Evolutionary conservation across 1,284 basidiomycete species (phyloP).

Genomic region (Trametes sp.): DNA sequence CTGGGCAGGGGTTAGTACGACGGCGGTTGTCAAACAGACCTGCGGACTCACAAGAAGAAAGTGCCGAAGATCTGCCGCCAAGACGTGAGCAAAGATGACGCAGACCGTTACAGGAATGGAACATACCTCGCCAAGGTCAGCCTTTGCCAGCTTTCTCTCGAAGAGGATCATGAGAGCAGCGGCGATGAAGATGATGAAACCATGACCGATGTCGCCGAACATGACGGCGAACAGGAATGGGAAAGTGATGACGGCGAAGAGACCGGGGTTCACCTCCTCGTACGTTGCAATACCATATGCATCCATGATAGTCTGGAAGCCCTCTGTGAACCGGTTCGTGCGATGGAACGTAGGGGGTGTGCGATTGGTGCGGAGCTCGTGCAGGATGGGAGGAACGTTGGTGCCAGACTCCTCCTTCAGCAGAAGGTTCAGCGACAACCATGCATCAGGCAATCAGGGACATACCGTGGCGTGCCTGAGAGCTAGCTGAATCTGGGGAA

Average conservation of each 20-base stretch:
- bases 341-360: constrained; percentile 96
- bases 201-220: constrained; percentile 99
- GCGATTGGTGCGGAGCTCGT: constrained; percentile 90
- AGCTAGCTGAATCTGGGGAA: constrained; percentile 87
- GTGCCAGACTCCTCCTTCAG: constrained; percentile 91
- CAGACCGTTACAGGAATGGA: neutral
- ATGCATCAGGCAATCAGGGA: constrained; percentile 16
- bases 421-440: constrained; percentile 13
- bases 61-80: constrained; percentile 76
- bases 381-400: constrained; percentile 90
- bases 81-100: constrained; percentile 22
- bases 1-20: constrained; percentile 48
- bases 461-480: constrained; percentile 90
- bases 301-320: constrained; percentile 98
- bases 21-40: constrained; percentile 1
- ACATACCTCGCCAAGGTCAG: constrained; percentile 80
- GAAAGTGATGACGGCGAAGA: constrained; percentile 95
- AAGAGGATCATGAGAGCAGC: constrained; percentile 87
- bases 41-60: constrained; percentile 85
- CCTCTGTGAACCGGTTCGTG: constrained; percentile 97
- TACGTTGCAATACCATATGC: constrained; percentile 96
- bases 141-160: constrained; percentile 84
- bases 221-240: constrained; percentile 99
- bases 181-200: constrained; percentile 81
- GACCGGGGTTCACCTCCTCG: constrained; percentile 97